These are phyloP conservation scores for Amylostereum chailletii DNA, from an alignment of 1,284 basidiomycete species.

Conservation along the genomic window DNA sequence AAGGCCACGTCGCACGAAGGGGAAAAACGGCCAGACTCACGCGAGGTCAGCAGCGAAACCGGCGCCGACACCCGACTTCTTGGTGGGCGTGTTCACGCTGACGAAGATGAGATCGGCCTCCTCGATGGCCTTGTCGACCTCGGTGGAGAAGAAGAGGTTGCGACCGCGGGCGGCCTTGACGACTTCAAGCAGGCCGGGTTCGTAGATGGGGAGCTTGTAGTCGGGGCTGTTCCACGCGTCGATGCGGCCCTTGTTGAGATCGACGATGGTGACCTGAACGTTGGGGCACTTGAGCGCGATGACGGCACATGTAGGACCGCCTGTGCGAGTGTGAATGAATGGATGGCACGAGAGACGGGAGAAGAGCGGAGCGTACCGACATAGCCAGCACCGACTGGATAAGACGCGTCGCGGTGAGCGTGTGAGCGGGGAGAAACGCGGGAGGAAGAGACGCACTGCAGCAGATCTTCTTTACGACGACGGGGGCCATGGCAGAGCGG, in stretches of 20 bases:
- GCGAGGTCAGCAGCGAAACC: conserved; percentile 97
- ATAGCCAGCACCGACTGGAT: conserved; percentile 88
- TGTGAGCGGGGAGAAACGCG: conserved; percentile 11
- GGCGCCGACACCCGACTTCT: conserved; percentile 95
- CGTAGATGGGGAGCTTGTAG: conserved; percentile 85
- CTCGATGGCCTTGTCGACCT: conserved; percentile 87
- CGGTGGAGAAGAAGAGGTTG: conserved; percentile 96
- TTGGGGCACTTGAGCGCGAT: conserved; percentile 94
- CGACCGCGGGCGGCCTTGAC: conserved; percentile 83
- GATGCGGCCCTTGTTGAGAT: conserved; percentile 90
- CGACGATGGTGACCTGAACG: conserved; percentile 94
- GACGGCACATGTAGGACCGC: conserved; percentile 91
- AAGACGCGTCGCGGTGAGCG: conserved; percentile 7
- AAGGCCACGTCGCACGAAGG: neutral
- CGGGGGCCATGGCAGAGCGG: conserved; percentile 39
- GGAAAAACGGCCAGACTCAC: conserved; percentile 31
- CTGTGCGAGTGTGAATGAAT: conserved; percentile 27
- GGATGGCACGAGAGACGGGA: neutral
- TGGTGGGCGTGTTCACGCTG: conserved; percentile 95
- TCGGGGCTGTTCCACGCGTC: conserved; percentile 90
- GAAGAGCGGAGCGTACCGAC: conserved; percentile 53
- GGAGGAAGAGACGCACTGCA: conserved; percentile 62
- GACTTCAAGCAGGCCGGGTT: conserved; percentile 94
- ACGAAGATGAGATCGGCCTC: conserved; percentile 92
- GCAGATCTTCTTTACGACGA: conserved; percentile 80